Base-by-base conservation (phyloP, 1,284 basidiomycete species). In the Moesziomyces sp. region DNA sequence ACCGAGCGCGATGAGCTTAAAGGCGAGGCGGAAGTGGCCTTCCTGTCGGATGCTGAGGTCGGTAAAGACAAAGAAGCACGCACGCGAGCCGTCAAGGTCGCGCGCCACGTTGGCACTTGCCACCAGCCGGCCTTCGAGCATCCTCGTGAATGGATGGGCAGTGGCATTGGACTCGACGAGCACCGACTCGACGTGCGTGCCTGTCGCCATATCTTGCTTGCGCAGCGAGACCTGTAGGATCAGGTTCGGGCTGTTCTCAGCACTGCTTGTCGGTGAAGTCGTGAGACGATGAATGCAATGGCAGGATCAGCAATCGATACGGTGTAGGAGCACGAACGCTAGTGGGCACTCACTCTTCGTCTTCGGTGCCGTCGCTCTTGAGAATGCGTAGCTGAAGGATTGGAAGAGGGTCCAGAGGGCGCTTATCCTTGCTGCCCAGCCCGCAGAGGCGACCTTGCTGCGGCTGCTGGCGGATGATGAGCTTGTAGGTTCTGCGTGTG, bases 41-140 rank as follows among this genome's bases (percentile, higher is more conserved):
- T 76, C 74, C n/a, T 77, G 70, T 3, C 75, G 61, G 38, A 76
- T 71, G 52, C 74, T 76, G 38, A 76, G 61, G 43, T 78, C 72
- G 21, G 70, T 65, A 28, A 78, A 77, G 43, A 77, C 63, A 28
- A 77, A 77, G 48, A 77, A 75, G 58, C 72, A 75, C 13, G 72
- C 75, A 18, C 55, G 42, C 1, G 53, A 58, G 21, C 71, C 64
- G 48, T 77, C 75, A 0, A 75, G 50, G 24, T 77, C 75, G 21
- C 66, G 59, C 9, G 65, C 72, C 3, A 72, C 63, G 26, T 77
- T 74, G 46, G 66, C 72, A 16, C 58, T 66, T 8, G 73, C 71
- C 3, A 73, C 62, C 7, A 75, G 45, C 13, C 67, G 61, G 13
- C 75, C 75, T 38, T 77, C 75, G 9, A 77, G 60, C 67, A 76